Base-by-base conservation (phyloP, 441 rosid genomes). In the Populus hybrid region DNA sequence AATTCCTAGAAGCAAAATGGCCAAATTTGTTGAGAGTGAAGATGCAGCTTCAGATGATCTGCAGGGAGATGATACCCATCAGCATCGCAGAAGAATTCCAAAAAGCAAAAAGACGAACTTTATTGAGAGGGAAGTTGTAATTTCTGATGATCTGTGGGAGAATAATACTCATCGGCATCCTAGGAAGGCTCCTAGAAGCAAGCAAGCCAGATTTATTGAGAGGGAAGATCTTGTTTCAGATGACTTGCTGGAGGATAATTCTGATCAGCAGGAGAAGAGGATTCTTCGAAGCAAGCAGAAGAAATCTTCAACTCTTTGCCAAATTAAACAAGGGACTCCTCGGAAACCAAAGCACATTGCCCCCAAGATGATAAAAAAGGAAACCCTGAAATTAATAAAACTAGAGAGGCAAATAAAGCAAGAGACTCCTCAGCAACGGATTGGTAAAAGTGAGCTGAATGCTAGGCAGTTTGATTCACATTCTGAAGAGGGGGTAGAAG, bases 401-500 rank as follows among this genome's bases (percentile, higher is more conserved):
- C 82, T 26, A 69, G 79, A 71, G 69, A 83, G 79, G 82, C 86
- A 77, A 84, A 75, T 73, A 83, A 90, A 82, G 84, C 87, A 84
- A 82, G 88, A 81, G 53, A 72, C 82, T 57, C 75, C 87, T 53
- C 80, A 73, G 71, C 79, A 75, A n/a, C 76, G 75, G 67, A 83
- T 50, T 78, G 81, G 32, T 71, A 86, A 85, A 87, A 73, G 75
- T 57, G 80, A 77, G 80, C 83, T 57, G 46, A 77, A 79, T 53
- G 65, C 78, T 6, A 77, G 79, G 75, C 83, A 57, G 57, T 64
- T 73, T 14, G 85, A 82, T 77, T 74, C 78, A 10, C 78, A 24
- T 59, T 74, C 46, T 42, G 87, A 84, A 79, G 89, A 85, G 64
- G 89, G 87, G 76, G 73, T 50, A 21, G 90, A 82, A 80, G 98